Percentiles rank a stretch among this genome's conserved stretches.
phyloP scores from a whole-genome alignment of 495 filamentous ascomycete species.

The Penicillium pulvis region DNA sequence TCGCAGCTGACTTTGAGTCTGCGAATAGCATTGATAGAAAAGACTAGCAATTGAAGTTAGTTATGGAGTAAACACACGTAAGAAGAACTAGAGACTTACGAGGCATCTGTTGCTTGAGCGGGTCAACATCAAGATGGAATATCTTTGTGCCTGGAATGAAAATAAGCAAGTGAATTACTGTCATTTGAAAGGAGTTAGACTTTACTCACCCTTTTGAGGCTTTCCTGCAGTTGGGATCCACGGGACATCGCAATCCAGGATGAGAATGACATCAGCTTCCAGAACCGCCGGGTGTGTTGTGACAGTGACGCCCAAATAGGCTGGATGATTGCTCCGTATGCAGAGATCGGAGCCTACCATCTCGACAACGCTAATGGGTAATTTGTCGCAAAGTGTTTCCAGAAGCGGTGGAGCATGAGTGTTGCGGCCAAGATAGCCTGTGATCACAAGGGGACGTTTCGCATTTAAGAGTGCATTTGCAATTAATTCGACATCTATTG shows the following conservation, averaged over 20 bases:
- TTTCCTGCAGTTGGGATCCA: constrained; percentile 63
- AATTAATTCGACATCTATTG: constrained; percentile 55
- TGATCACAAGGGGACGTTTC: constrained; percentile 72
- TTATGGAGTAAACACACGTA: not conserved
- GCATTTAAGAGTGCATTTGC: constrained; percentile 67
- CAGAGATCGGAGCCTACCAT: constrained; percentile 88
- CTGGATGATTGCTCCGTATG: constrained; percentile 74
- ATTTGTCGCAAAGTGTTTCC: constrained; percentile 71
- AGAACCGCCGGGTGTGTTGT: constrained; percentile 40
- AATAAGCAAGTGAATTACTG: not conserved
- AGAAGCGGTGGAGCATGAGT: constrained; percentile 63
- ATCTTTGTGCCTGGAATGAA: constrained; percentile 36
- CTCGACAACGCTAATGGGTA: constrained; percentile 80
- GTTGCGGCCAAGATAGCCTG: constrained; percentile 77
- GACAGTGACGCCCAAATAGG: constrained; percentile 71
- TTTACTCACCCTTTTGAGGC: constrained; percentile 46
- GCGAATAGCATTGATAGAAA: constrained; percentile 67
- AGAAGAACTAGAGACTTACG: constrained; percentile 1
- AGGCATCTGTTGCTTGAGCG: constrained; percentile 82
- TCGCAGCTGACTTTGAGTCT: constrained; percentile 23
- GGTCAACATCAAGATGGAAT: constrained; percentile 81
- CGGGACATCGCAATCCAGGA: constrained; percentile 81
- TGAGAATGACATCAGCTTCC: constrained; percentile 74
- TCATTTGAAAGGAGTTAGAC: too few relatives aligned
- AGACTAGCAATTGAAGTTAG: constrained; percentile 33